Conservation (phyloP, 768 basidiomycete genomes). For the Porpolomopsis calyptriformis region DNA sequence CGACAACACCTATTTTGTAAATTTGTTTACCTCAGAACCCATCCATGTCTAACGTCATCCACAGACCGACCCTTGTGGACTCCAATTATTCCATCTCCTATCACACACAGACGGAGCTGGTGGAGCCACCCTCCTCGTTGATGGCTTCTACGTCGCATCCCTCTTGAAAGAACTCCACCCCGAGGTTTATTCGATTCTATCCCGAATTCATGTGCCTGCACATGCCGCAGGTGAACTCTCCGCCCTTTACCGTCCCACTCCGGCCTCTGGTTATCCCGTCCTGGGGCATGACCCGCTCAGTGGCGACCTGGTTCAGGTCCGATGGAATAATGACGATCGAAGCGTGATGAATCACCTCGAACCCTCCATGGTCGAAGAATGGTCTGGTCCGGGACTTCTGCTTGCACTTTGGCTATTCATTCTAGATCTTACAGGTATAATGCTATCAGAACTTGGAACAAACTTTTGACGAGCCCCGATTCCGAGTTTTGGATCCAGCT, state of each 20-base stretch:
- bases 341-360: slow-evolving; percentile 62
- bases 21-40: neutral
- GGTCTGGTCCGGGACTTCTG: slow-evolving; percentile 32
- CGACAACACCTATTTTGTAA: slow-evolving; percentile 56
- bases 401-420: neutral
- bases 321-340: slow-evolving; percentile 94
- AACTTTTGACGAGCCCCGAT: slow-evolving; percentile 62
- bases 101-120: slow-evolving; percentile 74
- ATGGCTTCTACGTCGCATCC: slow-evolving; percentile 87
- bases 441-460: slow-evolving; percentile 72
- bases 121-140: slow-evolving; percentile 85
- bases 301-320: slow-evolving; percentile 60
- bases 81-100: slow-evolving; percentile 92
- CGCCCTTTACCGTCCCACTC: slow-evolving; percentile 46
- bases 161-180: slow-evolving; percentile 67
- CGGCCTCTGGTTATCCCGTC: slow-evolving; percentile 55
- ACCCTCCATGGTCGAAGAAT: slow-evolving; percentile 56
- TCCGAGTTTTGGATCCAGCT: slow-evolving; percentile 90
- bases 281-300: slow-evolving; percentile 52
- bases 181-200: slow-evolving; percentile 56
- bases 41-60: neutral
- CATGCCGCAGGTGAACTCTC: slow-evolving; percentile 80
- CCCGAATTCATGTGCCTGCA: slow-evolving; percentile 57
- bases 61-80: slow-evolving; percentile 87
- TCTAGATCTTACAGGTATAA: slow-evolving; percentile 44